phyloP scores from a whole-genome alignment of 345 rosid species.

The Psidium guajava region DNA sequence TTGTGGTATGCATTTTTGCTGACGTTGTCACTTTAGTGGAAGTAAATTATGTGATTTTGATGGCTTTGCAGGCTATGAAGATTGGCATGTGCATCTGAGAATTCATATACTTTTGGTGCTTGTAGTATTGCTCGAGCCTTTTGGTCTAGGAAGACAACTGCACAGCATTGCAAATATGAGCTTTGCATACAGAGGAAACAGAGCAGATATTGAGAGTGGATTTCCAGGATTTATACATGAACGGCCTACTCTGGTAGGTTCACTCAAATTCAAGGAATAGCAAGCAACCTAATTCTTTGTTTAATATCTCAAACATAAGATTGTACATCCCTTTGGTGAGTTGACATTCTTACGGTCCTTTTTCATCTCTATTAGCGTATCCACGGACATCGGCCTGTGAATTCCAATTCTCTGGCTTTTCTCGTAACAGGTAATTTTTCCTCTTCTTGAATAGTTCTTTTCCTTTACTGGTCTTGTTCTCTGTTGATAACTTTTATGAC shows the following conservation, averaged over 20 bases:
- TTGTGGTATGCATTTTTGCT: background rate
- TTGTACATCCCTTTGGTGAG: background rate
- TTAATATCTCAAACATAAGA: background rate
- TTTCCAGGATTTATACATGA: constrained; percentile 56
- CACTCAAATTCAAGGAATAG: background rate
- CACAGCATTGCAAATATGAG: constrained; percentile 41
- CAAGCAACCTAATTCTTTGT: background rate
- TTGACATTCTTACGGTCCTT: background rate
- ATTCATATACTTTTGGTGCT: background rate
- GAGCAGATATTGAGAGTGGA: constrained; percentile 80
- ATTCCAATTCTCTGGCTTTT: constrained; percentile 79
- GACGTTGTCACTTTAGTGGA: background rate
- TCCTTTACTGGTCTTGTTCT: background rate
- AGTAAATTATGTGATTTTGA: background rate
- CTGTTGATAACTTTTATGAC: background rate
- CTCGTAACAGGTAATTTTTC: constrained; percentile 63
- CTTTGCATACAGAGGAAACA: constrained; percentile 70
- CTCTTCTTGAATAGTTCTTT: background rate
- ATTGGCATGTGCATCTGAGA: background rate
- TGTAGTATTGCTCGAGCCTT: background rate
- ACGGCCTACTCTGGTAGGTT: constrained; percentile 60
- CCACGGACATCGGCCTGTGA: constrained; percentile 75
- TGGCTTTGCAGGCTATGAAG: background rate
- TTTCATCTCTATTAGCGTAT: constrained; percentile 41
- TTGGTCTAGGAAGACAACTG: background rate